phyloP scores from a whole-genome alignment of 345 rosid species.

The Erodium maritimum region DNA sequence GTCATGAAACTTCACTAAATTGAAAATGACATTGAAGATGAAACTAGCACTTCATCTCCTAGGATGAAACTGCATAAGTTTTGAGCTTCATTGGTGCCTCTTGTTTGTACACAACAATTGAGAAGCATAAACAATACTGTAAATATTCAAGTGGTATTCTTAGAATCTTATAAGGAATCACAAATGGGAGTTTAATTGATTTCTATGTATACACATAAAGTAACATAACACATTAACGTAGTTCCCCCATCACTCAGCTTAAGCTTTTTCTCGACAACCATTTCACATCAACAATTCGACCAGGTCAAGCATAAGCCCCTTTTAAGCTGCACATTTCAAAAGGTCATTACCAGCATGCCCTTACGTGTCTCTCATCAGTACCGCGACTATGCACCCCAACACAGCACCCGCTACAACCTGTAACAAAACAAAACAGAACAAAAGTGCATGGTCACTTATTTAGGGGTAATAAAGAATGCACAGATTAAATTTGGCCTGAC shows the following conservation, averaged over 20 bases:
- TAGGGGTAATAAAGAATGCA: neutral
- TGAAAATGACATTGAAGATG: no score
- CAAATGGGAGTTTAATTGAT: no score
- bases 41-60: no score
- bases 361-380: slow-evolving; percentile 40
- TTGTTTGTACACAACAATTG: no score
- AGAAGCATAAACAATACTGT: no score
- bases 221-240: neutral
- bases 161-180: no score
- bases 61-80: no score
- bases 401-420: slow-evolving; percentile 83
- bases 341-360: neutral
- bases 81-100: no score
- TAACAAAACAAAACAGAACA: neutral
- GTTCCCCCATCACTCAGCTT: neutral
- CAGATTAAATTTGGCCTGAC: neutral
- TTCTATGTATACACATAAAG: neutral
- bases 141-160: no score
- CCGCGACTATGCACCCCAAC: slow-evolving; percentile 67
- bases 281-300: neutral
- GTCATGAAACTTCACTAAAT: no score
- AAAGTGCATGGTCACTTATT: neutral
- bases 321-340: no score
- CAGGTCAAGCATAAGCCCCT: no score
- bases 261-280: neutral